Base-by-base conservation (phyloP, 306 rosid genomes). In the Prunus dulcis region DNA sequence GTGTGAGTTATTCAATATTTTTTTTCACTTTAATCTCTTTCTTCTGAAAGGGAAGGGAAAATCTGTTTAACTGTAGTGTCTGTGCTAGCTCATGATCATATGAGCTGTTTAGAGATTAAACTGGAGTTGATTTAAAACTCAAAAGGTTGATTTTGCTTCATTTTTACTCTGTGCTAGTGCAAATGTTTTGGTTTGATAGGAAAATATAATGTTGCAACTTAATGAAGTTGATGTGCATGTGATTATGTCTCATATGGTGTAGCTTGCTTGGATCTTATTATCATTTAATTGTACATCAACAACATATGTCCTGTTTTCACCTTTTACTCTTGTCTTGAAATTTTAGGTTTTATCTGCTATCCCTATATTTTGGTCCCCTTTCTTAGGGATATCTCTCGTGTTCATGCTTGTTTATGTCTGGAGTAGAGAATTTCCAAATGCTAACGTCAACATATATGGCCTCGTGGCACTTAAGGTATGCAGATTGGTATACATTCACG, bases 351-450 rank as follows among this genome's bases (percentile, higher is more conserved):
- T 96, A 66, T 87, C 98, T 11, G 85, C 81, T 71, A 88, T 96
- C 77, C 99, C 97, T 66, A 23, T 86, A 34, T 83, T 96, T 30
- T 60, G 62, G 85, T 74, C 90, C 67, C 81, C 88, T 23, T 87
- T 88, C 78, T 78, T 96, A 71, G 98, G 92, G 79, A 52, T 91
- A 81, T 90, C 99, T 50, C 93, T 96, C 60, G 99, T 96, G 74
- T 91, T 89, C 82, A 96, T 96, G 97, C 98, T 96, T 76, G 82
- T 96, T 65, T 92, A 96, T 55, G 83, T 96, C 19, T 96, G 99
- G 99, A 92, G 99, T 85, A 90, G 99, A 88, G 98, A 96, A 82
- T 96, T 88, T 80, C 99, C 98, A 27, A 96, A 79, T 74, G 97
- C 97, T 51, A 89, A 77, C 75, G 84, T 96, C 88, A 96, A 82